These are phyloP conservation scores for Miscanthus lutarioriparius DNA, from an alignment of 176 grass and related monocot genomes.

Conservation along the genomic window DNA sequence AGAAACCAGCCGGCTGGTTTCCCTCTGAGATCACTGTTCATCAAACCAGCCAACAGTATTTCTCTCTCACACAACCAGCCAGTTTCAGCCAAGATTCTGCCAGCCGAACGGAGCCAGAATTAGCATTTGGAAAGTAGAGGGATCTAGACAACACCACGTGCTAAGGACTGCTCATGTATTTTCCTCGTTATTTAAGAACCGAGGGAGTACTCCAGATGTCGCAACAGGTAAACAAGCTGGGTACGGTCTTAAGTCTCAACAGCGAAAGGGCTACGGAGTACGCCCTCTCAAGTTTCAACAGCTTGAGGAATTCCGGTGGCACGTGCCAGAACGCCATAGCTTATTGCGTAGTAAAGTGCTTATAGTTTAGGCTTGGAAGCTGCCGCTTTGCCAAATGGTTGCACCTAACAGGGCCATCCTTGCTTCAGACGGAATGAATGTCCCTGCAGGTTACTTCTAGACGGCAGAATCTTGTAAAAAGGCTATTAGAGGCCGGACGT, in stretches of 20 bases:
- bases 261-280: too few relatives aligned
- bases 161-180: too few relatives aligned
- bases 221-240: background rate
- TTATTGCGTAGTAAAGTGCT: background rate
- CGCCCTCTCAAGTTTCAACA: background rate
- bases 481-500: background rate
- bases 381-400: background rate
- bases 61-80: too few relatives aligned
- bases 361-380: background rate
- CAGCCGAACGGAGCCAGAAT: too few relatives aligned
- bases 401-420: background rate
- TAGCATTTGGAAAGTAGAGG: too few relatives aligned
- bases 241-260: background rate
- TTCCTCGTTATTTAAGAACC: too few relatives aligned
- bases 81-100: too few relatives aligned
- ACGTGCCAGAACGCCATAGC: background rate
- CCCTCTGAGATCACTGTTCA: too few relatives aligned
- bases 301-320: background rate
- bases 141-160: too few relatives aligned
- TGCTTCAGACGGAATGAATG: constrained; percentile 1
- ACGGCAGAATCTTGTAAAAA: background rate
- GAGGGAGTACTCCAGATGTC: too few relatives aligned
- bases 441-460: background rate
- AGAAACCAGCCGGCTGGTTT: too few relatives aligned
- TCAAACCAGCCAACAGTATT: too few relatives aligned